Evolutionary conservation across 2,329 filamentous ascomycete species (phyloP).

Genomic region (Penicillium sp.): DNA sequence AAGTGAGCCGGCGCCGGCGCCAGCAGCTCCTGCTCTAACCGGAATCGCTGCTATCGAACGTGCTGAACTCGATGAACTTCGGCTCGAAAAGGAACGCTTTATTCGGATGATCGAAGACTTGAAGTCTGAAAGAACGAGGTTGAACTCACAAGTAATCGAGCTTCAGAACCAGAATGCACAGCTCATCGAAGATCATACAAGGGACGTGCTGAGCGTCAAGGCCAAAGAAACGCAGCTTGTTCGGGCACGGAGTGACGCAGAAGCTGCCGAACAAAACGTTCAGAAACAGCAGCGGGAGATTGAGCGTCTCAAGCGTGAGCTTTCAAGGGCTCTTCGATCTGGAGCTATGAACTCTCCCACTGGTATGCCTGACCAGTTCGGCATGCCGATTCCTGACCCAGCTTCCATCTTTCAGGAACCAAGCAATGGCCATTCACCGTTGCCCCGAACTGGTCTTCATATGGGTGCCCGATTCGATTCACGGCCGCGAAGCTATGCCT

Average conservation of each 20-base stretch:
- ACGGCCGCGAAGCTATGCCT: slow-evolving; percentile 48
- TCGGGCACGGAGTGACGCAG: slow-evolving; percentile 84
- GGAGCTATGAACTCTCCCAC: slow-evolving; percentile 45
- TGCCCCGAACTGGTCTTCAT: slow-evolving; percentile 40
- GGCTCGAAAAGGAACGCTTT: slow-evolving; percentile 79
- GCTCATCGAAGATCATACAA: slow-evolving; percentile 94
- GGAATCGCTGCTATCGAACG: slow-evolving; percentile 80
- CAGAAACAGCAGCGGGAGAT: slow-evolving; percentile 85
- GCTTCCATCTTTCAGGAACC: slow-evolving; percentile 47
- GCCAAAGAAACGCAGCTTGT: slow-evolving; percentile 98
- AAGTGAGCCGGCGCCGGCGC: slow-evolving; percentile 54
- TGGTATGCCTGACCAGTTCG: slow-evolving; percentile 58
- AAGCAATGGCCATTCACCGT: slow-evolving; percentile 34
- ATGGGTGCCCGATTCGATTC: slow-evolving; percentile 47
- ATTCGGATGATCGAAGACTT: slow-evolving; percentile 77
- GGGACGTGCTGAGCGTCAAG: slow-evolving; percentile 94
- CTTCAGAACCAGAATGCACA: slow-evolving; percentile 96
- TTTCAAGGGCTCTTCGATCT: slow-evolving; percentile 56
- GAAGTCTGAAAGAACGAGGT: slow-evolving; percentile 77
- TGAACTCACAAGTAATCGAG: slow-evolving; percentile 87
- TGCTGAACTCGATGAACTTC: slow-evolving; percentile 89
- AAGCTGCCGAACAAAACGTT: slow-evolving; percentile 84
- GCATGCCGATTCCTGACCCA: slow-evolving; percentile 56
- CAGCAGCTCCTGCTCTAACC: slow-evolving; percentile 63
- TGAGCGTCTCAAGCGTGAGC: slow-evolving; percentile 88